These are phyloP conservation scores for Volvox carteri DNA, from an alignment of 163 green algal genomes.

Conservation along the genomic window DNA sequence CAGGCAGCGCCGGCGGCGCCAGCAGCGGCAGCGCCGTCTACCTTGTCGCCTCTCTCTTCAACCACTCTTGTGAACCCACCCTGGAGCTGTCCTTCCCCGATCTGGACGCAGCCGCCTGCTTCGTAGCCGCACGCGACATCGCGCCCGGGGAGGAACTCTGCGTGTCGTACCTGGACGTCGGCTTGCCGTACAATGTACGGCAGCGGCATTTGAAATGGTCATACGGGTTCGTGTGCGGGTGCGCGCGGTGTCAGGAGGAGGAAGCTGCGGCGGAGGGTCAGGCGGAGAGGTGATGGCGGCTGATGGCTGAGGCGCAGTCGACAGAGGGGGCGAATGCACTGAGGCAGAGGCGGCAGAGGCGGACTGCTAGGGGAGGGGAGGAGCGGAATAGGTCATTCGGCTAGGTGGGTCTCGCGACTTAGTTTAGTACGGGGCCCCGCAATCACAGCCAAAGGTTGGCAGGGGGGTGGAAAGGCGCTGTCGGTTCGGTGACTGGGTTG, in stretches of 20 bases:
- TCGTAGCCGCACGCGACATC: constrained; percentile 64
- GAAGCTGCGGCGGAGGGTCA: neutral
- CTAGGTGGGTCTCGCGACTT: neutral
- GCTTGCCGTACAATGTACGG: constrained; percentile 44
- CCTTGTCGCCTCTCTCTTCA: constrained; percentile 72
- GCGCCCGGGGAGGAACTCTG: constrained; percentile 67
- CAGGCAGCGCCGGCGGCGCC: constrained; percentile 4
- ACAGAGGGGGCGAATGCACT: neutral
- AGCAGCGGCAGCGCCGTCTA: constrained; percentile 69
- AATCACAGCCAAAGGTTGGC: no score
- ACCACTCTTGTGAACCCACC: constrained; percentile 80
- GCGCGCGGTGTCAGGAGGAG: constrained; percentile 59
- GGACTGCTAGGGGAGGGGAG: neutral
- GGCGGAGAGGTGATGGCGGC: neutral
- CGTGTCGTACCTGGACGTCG: constrained; percentile 72
- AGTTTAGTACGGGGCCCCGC: no score
- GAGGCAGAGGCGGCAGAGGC: neutral
- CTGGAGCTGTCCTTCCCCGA: constrained; percentile 69
- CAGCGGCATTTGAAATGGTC: constrained; percentile 58
- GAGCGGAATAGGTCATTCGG: neutral
- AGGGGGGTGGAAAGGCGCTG: no score
- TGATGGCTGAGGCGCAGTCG: no score
- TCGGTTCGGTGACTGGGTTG: no score
- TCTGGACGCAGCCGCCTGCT: constrained; percentile 53
- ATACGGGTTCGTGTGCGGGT: constrained; percentile 75